Conservation (phyloP, 1,139 yeast species). For the Debaryomyces robertsiae region DNA sequence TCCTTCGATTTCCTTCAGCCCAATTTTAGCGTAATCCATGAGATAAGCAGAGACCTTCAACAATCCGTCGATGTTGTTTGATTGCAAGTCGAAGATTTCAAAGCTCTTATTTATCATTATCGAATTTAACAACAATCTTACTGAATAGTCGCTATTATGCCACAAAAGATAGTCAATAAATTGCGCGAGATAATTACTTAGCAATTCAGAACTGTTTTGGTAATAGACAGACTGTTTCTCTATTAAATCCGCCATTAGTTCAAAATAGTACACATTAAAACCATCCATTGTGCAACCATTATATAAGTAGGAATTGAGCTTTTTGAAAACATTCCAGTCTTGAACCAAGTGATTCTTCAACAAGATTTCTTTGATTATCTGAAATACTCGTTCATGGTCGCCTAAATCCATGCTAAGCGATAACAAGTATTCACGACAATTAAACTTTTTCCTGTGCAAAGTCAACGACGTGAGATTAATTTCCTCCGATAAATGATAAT, state of each 20-base stretch:
- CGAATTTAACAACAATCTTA: conserved; percentile 33
- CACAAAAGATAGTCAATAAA: conserved; percentile 26
- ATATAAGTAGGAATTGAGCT: conserved; percentile 35
- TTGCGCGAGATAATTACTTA: conserved; percentile 40
- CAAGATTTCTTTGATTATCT: conserved; percentile 41
- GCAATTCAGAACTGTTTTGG: conserved; percentile 18
- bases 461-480: conserved; percentile 7
- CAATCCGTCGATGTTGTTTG: conserved; percentile 41
- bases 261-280: conserved; percentile 34
- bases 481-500: conserved; percentile 27
- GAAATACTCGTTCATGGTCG: conserved; percentile 41
- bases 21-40: conserved; percentile 19
- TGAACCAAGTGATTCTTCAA: conserved; percentile 36
- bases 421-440: conserved; percentile 36
- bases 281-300: conserved; percentile 30
- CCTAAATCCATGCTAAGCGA: conserved; percentile 36
- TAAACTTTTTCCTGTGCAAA: conserved; percentile 17
- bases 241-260: conserved; percentile 36
- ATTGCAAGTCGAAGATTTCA: conserved; percentile 29
- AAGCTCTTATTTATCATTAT: conserved; percentile 31
- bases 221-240: conserved; percentile 39
- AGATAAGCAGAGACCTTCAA: conserved; percentile 29
- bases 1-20: conserved; percentile 12
- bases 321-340: conserved; percentile 33
- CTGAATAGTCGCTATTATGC: conserved; percentile 18